Conservation (phyloP, 495 filamentous ascomycete genomes). For the Aspergillus haitiensis region DNA sequence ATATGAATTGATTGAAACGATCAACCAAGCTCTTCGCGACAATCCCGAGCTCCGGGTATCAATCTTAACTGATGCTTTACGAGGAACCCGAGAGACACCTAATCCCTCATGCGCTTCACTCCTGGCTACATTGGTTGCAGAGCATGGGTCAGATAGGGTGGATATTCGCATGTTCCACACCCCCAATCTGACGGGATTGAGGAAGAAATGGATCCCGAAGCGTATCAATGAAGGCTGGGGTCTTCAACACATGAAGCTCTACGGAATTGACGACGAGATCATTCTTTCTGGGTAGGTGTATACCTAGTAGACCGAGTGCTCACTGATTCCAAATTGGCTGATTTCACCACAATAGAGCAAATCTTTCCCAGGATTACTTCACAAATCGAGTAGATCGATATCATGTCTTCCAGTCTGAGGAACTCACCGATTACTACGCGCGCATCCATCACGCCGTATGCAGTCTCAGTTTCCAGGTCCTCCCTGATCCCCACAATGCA, state of each 20-base stretch:
- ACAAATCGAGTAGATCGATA: conserved; percentile 94
- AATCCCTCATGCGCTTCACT: conserved; percentile 87
- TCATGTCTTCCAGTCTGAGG: conserved; percentile 78
- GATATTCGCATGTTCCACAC: conserved; percentile 98
- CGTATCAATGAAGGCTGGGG: conserved; percentile 98
- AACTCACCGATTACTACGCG: conserved; percentile 80
- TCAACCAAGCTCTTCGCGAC: conserved; percentile 74
- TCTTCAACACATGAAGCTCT: conserved; percentile 98
- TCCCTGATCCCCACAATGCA: conserved; percentile 54
- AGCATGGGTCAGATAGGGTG: conserved; percentile 84
- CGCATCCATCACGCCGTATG: conserved; percentile 73
- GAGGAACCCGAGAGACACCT: conserved; percentile 89
- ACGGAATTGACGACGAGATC: conserved; percentile 93
- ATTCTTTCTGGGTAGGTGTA: conserved; percentile 78
- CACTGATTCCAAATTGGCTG: background rate
- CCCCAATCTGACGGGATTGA: conserved; percentile 85
- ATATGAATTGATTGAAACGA: conserved; percentile 77
- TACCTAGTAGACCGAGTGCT: background rate
- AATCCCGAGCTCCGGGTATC: conserved; percentile 81
- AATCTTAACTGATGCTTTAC: conserved; percentile 88
- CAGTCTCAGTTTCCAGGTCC: conserved; percentile 76
- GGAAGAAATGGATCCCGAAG: conserved; percentile 79
- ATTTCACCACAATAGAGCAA: conserved; percentile 57
- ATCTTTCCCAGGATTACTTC: conserved; percentile 93
- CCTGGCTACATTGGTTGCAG: conserved; percentile 72